Evolutionary conservation across 1,284 basidiomycete species (phyloP), one percentile per base, ranked within the genome.

Genomic region (Naganishia albida): DNA sequence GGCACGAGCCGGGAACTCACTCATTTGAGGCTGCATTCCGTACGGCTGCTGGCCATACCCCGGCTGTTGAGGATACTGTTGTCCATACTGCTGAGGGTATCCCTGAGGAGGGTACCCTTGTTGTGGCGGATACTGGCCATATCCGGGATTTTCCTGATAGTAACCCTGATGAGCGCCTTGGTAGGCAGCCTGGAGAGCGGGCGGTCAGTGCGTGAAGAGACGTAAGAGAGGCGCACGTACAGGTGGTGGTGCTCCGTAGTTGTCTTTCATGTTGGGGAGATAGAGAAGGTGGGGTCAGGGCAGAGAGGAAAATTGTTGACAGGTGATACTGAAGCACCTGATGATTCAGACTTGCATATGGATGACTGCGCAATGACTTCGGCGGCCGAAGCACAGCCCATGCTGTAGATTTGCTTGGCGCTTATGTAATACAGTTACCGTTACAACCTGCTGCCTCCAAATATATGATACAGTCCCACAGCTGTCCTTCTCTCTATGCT

Each of bases 21-120:
- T 60, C 57, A 60, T 60, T 18, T 30, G 57, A 6, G 57, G 57
- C 46, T 60, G 57, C 38, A 49, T 49, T 2, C 57, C 57, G 57
- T 60, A 60, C 20, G 57, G 57, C 38, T 59, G 57, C 23, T 60
- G 57, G 3, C 57, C 57, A 12, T 50, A 60, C 34, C 30, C 42
- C 40, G 56, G 57, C 57, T 50, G 57, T n/a, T 60, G 57, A 34
- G 57, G 57, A 20, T 40, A 60, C 18, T 4, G 49, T 10, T 60
- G 57, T 25, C 57, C 57, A 25, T 60, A 60, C 38, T 50, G 57
- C 28, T 60, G 57, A 34, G 57, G 57, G 34, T 40, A 60, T 7
- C 28, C 26, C 34, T 53, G 51, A 18, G 25, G 49, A 16, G 51
- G 51, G n/a, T 53, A 53, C 30, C 49, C 49, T 34, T 51, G 49